Conservation (phyloP, 805 yeast genomes). For the Myxozyma melibiosi region DNA sequence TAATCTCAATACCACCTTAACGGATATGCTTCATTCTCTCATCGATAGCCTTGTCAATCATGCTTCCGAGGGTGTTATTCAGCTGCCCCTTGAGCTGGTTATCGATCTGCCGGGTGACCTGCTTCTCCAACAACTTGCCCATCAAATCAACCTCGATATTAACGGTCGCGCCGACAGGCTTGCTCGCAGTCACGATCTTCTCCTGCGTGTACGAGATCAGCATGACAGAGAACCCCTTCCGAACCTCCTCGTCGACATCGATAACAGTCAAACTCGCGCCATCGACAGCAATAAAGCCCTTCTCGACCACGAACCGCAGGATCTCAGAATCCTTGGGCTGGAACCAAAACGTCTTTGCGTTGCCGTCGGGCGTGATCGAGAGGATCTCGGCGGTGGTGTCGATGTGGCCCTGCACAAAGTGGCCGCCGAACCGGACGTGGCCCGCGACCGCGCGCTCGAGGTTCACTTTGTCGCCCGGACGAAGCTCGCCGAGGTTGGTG, state of each 20-base stretch:
- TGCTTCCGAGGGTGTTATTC: conserved; percentile 52
- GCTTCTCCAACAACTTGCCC: conserved; percentile 89
- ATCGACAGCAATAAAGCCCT: conserved; percentile 91
- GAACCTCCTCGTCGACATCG: conserved; percentile 59
- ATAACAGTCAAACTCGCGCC: conserved; percentile 93
- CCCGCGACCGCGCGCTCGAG: conserved; percentile 88
- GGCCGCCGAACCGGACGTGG: conserved; percentile 92
- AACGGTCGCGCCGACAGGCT: conserved; percentile 63
- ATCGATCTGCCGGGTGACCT: conserved; percentile 54
- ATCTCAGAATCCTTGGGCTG: conserved; percentile 52
- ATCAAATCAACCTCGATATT: conserved; percentile 94
- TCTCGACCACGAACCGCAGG: conserved; percentile 79
- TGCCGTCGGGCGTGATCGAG: conserved; percentile 58
- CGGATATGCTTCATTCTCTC: conserved; percentile 42
- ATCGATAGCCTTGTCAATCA: conserved; percentile 55
- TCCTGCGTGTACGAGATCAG: conserved; percentile 89
- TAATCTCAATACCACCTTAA: background rate
- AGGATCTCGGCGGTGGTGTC: conserved; percentile 80
- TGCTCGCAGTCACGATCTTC: conserved; percentile 69
- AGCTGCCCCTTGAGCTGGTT: conserved; percentile 55
- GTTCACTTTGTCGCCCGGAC: conserved; percentile 66
- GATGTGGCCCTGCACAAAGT: conserved; percentile 96
- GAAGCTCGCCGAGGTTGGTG: conserved; percentile 69
- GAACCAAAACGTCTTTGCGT: conserved; percentile 77
- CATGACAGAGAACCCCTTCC: conserved; percentile 70